Evolutionary conservation across 2,329 filamentous ascomycete genomes (phyloP).

Genomic region (Ophiostoma ulmi): DNA sequence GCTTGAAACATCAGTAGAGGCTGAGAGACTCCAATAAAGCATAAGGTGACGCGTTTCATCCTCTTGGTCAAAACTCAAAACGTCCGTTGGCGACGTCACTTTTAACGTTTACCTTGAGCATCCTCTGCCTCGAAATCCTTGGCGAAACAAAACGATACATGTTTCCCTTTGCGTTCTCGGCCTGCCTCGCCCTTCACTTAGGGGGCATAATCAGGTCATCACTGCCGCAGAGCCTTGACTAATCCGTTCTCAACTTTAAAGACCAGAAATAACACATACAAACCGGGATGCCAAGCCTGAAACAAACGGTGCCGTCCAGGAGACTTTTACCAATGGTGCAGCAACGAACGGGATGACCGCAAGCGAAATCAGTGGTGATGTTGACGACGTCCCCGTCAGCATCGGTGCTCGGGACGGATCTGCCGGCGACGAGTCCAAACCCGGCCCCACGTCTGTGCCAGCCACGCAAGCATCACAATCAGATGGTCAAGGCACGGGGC

Average conservation of each 20-base stretch:
- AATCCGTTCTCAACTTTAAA: constrained; percentile 19
- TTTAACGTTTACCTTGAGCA: not conserved
- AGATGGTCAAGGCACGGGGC: not conserved
- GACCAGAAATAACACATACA: constrained; percentile 27
- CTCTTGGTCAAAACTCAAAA: not conserved
- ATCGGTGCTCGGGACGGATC: not conserved
- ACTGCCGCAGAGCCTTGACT: not conserved
- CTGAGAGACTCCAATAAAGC: not conserved
- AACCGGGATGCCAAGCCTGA: constrained; percentile 38
- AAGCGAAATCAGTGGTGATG: not conserved
- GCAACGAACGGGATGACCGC: not conserved
- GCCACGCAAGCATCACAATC: not conserved
- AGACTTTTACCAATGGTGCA: not conserved
- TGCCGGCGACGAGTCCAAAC: not conserved
- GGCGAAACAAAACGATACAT: constrained; percentile 25
- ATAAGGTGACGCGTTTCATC: constrained; percentile 18
- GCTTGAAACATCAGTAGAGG: not conserved
- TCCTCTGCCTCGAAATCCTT: constrained; percentile 13
- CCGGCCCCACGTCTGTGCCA: not conserved
- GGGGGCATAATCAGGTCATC: not conserved
- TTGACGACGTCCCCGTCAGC: no score
- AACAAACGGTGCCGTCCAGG: constrained; percentile 27
- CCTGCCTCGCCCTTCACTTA: not conserved
- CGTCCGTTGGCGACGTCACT: not conserved
- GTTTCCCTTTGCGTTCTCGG: constrained; percentile 15